Evolutionary conservation across 2,329 filamentous ascomycete genomes (phyloP), one percentile per base, ranked within the genome.

Genomic region (Tolypocladium inflatum): DNA sequence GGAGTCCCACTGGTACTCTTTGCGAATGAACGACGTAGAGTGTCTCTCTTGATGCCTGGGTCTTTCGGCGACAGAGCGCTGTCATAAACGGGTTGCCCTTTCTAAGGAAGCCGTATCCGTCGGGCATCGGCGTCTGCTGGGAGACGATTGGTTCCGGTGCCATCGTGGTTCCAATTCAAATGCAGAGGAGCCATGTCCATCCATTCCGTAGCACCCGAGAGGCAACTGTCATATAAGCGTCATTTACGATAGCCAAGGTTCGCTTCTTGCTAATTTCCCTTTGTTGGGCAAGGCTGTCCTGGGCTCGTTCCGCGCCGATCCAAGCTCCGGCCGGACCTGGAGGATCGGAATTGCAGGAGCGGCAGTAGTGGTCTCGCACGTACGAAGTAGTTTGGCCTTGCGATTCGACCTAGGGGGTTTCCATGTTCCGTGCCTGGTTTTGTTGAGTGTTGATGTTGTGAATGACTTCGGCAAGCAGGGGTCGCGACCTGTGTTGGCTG

Each of bases 31-130:
- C 77, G 2, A 73, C 62, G 56, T 73, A 79, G 2, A 79, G 65
- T 0, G 63, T 63, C 33, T 67, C 62, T 0, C 63, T 61, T 6
- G 68, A 66, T 0, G 65, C 70, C 19, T 68, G 70, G 1, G 76
- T 74, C 41, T 67, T 65, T 21, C 65, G 69, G 19, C 75, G 73
- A 63, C 75, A 78, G 58, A 74, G 65, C 6, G 63, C 64, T 4
- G 76, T 78, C 57, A 75, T 68, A 66, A 75, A 78, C 6, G 68
- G 63, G 62, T 77, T 71, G 60, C 76, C 75, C 52, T 74, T 75
- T 21, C 64, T 70, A 1, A 79, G 70, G 55, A 77, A 77, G 11
- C 62, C 62, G 62, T 79, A 80, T 10, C 72, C 70, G 3, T 56
- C 56, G 3, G 75, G 74, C 63, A 77, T 67, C 2, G 69, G 70